A percentile compares a stretch with the other conserved stretches of the same genome.
Conservation (phyloP, 2,329 filamentous ascomycete genomes). For the Bipolaris zeicola region DNA sequence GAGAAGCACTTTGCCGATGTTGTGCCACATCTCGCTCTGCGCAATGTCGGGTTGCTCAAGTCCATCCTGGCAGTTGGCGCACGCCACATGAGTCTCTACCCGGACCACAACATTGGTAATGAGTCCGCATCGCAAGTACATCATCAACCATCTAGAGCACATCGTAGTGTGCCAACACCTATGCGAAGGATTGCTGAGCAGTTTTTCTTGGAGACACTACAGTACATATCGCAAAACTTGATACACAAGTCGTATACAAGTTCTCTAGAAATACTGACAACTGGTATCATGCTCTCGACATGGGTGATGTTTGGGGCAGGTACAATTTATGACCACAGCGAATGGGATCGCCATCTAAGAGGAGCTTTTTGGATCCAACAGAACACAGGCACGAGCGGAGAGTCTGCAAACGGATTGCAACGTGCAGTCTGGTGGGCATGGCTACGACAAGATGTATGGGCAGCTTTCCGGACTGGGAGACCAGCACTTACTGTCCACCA, state of each 20-base stretch:
- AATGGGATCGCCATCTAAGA: conserved; percentile 67
- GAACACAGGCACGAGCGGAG: conserved; percentile 64
- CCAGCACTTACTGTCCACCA: conserved; percentile 64
- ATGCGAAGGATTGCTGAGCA: conserved; percentile 47
- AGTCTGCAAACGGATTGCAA: conserved; percentile 58
- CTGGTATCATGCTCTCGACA: conserved; percentile 63
- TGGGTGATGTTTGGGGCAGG: conserved; percentile 69
- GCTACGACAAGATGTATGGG: conserved; percentile 69
- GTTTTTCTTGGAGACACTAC: conserved; percentile 68
- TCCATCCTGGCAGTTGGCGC: conserved; percentile 62
- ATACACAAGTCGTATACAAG: conserved; percentile 62
- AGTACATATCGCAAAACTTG: conserved; percentile 65
- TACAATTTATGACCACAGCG: conserved; percentile 48
- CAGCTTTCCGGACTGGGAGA: conserved; percentile 63
- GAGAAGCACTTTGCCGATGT: conserved; percentile 44
- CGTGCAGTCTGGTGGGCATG: conserved; percentile 70
- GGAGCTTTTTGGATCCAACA: conserved; percentile 70
- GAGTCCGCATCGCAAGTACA: conserved; percentile 36
- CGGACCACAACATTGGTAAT: conserved; percentile 21
- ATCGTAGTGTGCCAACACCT: conserved; percentile 23
- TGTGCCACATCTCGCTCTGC: conserved; percentile 49
- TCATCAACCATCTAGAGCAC: conserved; percentile 22
- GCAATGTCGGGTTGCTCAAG: conserved; percentile 63
- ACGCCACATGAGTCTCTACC: conserved; percentile 55
- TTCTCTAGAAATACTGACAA: conserved; percentile 63